phyloP scores from a whole-genome alignment of 2,329 filamentous ascomycete species.

The Neobulgaria alba region DNA sequence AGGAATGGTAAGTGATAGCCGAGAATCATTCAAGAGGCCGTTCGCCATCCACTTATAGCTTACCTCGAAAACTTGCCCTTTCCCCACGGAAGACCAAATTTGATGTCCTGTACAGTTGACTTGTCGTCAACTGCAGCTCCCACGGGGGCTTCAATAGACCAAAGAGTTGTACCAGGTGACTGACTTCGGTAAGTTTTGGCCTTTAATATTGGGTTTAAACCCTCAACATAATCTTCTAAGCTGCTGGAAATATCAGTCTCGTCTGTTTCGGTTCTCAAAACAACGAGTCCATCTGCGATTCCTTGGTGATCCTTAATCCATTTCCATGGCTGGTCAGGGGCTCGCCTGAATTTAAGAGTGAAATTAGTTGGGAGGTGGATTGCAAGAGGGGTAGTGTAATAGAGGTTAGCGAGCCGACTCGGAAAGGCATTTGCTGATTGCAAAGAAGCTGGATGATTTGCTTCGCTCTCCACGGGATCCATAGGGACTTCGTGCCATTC shows the following conservation, averaged over 20 bases:
- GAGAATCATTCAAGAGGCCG: no score
- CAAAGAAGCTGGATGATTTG: conserved; percentile 41
- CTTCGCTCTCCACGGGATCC: conserved; percentile 19
- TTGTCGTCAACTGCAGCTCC: conserved; percentile 45
- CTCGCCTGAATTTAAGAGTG: conserved; percentile 60
- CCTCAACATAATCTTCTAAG: conserved; percentile 42
- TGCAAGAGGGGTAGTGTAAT: conserved; percentile 45
- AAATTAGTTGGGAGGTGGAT: conserved; percentile 48
- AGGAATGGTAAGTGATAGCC: no score
- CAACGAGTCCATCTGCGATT: conserved; percentile 52
- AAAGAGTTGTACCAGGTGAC: conserved; percentile 59
- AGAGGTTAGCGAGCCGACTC: conserved; percentile 34
- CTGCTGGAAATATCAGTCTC: conserved; percentile 18
- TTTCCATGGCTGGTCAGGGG: conserved; percentile 48
- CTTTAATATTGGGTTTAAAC: conserved; percentile 46
- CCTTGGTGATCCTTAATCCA: conserved; percentile 62
- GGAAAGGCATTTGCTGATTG: conserved; percentile 30
- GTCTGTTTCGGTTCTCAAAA: conserved; percentile 37
- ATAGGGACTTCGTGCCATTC: conserved; percentile 47
- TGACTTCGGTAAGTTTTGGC: conserved; percentile 52
- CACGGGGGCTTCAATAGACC: conserved; percentile 54
- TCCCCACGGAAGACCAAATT: conserved; percentile 28
- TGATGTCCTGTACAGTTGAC: conserved; percentile 43
- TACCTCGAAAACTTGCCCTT: conserved; percentile 26
- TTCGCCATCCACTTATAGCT: no score